Evolutionary conservation across 1,284 basidiomycete species (phyloP).

Genomic region (Caloboletus firmus): DNA sequence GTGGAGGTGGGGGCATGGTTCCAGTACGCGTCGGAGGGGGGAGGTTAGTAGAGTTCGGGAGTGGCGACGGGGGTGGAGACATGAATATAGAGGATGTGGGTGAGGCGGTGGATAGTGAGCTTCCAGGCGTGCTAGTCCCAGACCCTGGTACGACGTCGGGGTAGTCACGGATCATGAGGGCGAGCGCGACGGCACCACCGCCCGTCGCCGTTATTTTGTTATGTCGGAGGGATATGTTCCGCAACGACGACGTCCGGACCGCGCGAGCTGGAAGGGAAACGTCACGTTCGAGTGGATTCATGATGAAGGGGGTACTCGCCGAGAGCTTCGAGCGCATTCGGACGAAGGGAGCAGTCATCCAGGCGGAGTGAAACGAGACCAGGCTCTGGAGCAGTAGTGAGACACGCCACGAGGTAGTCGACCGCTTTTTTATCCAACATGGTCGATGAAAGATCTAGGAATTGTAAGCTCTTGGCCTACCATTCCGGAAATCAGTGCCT

Average conservation of each 20-base stretch:
- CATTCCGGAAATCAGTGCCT: slow-evolving; percentile 4
- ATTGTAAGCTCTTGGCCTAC: slow-evolving; percentile 74
- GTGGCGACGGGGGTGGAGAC: slow-evolving; percentile 22
- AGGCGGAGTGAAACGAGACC: slow-evolving; percentile 77
- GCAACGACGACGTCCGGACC: slow-evolving; percentile 78
- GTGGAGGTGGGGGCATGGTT: slow-evolving; percentile 58
- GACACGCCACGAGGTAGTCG: slow-evolving; percentile 77
- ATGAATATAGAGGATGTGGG: slow-evolving; percentile 19
- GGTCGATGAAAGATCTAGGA: slow-evolving; percentile 90
- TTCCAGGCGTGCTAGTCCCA: neutral
- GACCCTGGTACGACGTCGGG: slow-evolving; percentile 65
- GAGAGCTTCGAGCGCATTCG: slow-evolving; percentile 71
- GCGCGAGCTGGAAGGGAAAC: slow-evolving; percentile 57
- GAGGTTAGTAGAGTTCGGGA: slow-evolving; percentile 20
- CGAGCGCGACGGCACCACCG: slow-evolving; percentile 87
- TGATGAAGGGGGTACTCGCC: slow-evolving; percentile 48
- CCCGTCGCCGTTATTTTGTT: slow-evolving; percentile 83
- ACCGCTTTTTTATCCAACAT: slow-evolving; percentile 80
- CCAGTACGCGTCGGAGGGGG: slow-evolving; percentile 41
- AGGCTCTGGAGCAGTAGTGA: slow-evolving; percentile 53
- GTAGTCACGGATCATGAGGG: slow-evolving; percentile 94
- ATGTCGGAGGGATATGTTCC: slow-evolving; percentile 83
- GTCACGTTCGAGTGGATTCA: neutral
- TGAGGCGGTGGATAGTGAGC: slow-evolving; percentile 18
- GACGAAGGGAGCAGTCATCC: slow-evolving; percentile 78